Conservation (phyloP, 139 green algal species). For the Picochlorum sp. region DNA sequence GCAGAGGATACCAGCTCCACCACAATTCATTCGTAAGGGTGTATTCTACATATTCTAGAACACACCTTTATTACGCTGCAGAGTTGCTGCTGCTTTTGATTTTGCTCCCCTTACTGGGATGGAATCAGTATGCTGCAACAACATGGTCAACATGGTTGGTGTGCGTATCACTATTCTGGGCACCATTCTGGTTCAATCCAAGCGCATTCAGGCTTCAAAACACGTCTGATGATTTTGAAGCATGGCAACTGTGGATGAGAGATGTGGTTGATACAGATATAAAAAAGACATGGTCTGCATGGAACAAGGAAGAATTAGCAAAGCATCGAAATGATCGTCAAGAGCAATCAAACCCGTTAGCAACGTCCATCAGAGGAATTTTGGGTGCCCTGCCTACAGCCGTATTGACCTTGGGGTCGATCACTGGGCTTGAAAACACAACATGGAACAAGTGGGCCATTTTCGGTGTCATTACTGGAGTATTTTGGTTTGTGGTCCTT, state of each 20-base stretch:
- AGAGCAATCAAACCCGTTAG: constrained; percentile 26
- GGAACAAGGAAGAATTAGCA: constrained; percentile 37
- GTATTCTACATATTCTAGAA: constrained; percentile 45
- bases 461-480: constrained; percentile 29
- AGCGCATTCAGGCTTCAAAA: constrained; percentile 40
- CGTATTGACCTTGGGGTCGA: constrained; percentile 20
- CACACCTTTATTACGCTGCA: constrained; percentile 60
- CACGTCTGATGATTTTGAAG: constrained; percentile 32
- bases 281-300: constrained; percentile 33
- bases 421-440: constrained; percentile 25
- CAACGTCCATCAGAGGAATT: constrained; percentile 20
- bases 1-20: constrained; percentile 67
- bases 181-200: constrained; percentile 75
- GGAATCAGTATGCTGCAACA: constrained; percentile 29
- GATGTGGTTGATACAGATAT: constrained; percentile 35
- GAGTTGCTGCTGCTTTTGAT: constrained; percentile 54
- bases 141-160: constrained; percentile 66
- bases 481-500: constrained; percentile 24
- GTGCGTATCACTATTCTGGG: constrained; percentile 46
- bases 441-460: constrained; percentile 27
- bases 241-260: constrained; percentile 41
- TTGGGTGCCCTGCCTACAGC: constrained; percentile 24
- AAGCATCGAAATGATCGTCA: constrained; percentile 32
- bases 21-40: constrained; percentile 57
- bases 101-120: constrained; percentile 37